Evolutionary conservation across 1,284 basidiomycete species (phyloP), one percentile per base, ranked within the genome.

Genomic region (Irpex lacteus): DNA sequence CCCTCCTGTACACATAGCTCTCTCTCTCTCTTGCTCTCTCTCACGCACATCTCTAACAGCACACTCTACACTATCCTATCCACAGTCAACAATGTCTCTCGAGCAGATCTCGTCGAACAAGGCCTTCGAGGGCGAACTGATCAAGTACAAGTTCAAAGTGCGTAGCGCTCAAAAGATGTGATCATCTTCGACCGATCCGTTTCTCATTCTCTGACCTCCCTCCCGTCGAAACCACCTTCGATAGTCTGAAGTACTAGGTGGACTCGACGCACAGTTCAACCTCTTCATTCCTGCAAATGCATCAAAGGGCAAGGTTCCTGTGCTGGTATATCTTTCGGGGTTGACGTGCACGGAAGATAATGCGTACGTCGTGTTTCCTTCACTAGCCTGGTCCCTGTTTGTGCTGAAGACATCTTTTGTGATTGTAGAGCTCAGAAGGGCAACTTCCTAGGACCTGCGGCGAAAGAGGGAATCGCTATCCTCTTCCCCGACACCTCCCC

Each of bases 401-500:
- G 8, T 32, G 54, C 9, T 49, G 21, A 11, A 53, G 52, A 3
- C 65, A n/a, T 13, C 36, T 37, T 59, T n/a, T n/a, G n/a, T n/a
- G n/a, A n/a, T 15, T 44, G 40, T 15, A 94, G 93, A 0, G 87
- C 95, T 1, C 94, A 96, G 78, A 98, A 98, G 76, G 95, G 92
- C 32, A 86, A 85, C 7, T 94, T 98, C 77, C 80, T 97, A 58
- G 84, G 87, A 34, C 86, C 90, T 34, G 95, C 96, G 1, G 86
- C 92, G 2, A 81, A 86, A 40, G 88, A 96, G 71, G 90, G 91
- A 3, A 90, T 99, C 64, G 96, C 97, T 0, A 80, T 99, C 58
- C 87, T 99, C 50, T 98, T 98, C 76, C 95, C 98, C 0, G 98
- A 99, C 74, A 99, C 98, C 0, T 95, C 92, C 49, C 98, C 98